Conservation (phyloP, 148 eudicot species). For the Euryodendron excelsum region DNA sequence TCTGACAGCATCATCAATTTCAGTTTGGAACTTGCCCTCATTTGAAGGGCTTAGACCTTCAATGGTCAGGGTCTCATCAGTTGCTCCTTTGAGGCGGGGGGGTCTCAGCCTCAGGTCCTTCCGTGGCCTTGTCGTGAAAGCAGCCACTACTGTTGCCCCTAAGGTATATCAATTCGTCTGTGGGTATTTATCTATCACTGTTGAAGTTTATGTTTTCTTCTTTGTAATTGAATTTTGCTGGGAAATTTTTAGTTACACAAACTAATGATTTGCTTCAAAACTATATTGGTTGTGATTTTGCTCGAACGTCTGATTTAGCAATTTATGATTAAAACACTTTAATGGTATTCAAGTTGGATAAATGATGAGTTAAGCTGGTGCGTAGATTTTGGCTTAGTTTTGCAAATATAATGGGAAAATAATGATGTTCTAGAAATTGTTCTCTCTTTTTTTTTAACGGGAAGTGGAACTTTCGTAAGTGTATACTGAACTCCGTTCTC, state of each 20-base stretch:
- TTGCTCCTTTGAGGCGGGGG: conserved; percentile 41
- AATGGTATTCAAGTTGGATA: not conserved
- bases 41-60: conserved; percentile 62
- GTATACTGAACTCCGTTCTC: not conserved
- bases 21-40: conserved; percentile 44
- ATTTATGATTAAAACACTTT: not conserved
- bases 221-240: not conserved
- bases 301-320: not conserved
- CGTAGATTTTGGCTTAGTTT: not conserved
- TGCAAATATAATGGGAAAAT: too few species aligned
- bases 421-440: not conserved
- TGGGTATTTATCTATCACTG: not conserved
- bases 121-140: conserved; percentile 70
- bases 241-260: not conserved
- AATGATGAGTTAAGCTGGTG: not conserved
- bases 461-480: not conserved
- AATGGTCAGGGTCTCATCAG: conserved; percentile 29
- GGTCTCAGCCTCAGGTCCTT: conserved; percentile 50
- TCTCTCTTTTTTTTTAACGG: not conserved
- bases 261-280: not conserved
- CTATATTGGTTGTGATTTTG: not conserved
- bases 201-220: not conserved
- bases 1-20: conserved; percentile 56
- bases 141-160: conserved; percentile 84
- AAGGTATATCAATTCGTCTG: conserved; percentile 35